phyloP scores from a whole-genome alignment of 176 grass and related monocot species.

The Alloteropsis semialata region DNA sequence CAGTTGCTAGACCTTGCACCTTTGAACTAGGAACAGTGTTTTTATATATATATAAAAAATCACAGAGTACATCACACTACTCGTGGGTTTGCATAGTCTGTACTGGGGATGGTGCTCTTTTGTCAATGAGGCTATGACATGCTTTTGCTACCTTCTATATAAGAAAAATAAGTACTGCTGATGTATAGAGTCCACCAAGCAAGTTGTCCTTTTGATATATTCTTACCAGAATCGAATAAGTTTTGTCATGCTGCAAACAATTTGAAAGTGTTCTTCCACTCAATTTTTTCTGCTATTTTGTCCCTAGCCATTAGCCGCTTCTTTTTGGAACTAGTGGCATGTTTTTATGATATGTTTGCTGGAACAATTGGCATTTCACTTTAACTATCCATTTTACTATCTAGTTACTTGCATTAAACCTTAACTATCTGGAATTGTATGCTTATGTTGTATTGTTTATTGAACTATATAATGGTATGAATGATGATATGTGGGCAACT shows the following conservation, averaged over 20 bases:
- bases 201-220: conserved; percentile 28
- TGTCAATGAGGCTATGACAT: background rate
- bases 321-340: background rate
- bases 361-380: background rate
- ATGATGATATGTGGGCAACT: conserved; percentile 40
- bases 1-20: background rate
- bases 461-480: conserved; percentile 11
- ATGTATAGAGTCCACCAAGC: conserved; percentile 10
- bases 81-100: background rate
- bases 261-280: background rate
- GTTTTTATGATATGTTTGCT: background rate
- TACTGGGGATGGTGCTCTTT: background rate
- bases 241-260: background rate
- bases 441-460: conserved; percentile 18
- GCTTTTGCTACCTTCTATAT: conserved; percentile 17
- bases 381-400: background rate
- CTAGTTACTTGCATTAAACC: conserved; percentile 11
- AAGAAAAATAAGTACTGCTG: conserved; percentile 32
- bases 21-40: background rate
- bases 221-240: background rate
- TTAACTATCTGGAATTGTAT: conserved; percentile 2
- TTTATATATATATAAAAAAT: background rate
- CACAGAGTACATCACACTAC: background rate
- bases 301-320: background rate
- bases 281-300: background rate